Conservation (phyloP, 768 basidiomycete genomes). For the Heimioporus sp. region DNA sequence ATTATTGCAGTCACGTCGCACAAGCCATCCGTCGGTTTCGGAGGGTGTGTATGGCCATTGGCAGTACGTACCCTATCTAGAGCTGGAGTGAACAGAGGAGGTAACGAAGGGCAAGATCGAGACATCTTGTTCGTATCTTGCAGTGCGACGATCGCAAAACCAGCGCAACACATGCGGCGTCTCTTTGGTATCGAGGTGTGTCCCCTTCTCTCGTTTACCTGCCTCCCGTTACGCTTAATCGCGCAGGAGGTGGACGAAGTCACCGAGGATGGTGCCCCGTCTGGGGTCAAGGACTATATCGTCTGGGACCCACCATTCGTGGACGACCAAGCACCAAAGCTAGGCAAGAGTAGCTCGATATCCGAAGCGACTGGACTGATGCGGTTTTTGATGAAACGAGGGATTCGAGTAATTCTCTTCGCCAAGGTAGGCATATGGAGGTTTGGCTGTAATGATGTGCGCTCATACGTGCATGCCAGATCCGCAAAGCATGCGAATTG, state of each 20-base stretch:
- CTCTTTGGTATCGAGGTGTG: slow-evolving; percentile 64
- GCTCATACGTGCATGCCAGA: slow-evolving; percentile 38
- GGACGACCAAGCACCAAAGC: slow-evolving; percentile 49
- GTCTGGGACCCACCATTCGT: slow-evolving; percentile 71
- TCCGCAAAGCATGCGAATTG: slow-evolving; percentile 79
- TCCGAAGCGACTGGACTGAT: slow-evolving; percentile 70
- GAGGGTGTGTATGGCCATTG: slow-evolving; percentile 70
- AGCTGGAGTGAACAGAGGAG: not conserved
- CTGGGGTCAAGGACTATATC: slow-evolving; percentile 75
- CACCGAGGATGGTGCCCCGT: slow-evolving; percentile 79
- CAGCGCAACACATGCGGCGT: slow-evolving; percentile 68
- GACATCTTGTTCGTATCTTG: slow-evolving; percentile 73
- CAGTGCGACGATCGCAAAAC: slow-evolving; percentile 83
- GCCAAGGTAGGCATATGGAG: slow-evolving; percentile 56
- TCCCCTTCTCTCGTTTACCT: not conserved
- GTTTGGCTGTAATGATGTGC: not conserved
- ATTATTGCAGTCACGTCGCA: slow-evolving; percentile 65
- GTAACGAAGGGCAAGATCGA: slow-evolving; percentile 38
- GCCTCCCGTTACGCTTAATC: not conserved
- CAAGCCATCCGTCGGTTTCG: slow-evolving; percentile 74
- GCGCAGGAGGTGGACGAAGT: slow-evolving; percentile 59
- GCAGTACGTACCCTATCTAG: slow-evolving; percentile 49
- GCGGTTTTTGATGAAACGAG: slow-evolving; percentile 78
- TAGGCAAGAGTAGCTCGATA: slow-evolving; percentile 59
- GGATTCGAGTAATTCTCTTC: slow-evolving; percentile 82